Percentiles rank a stretch among this genome's conserved stretches.
Conservation (phyloP, 129 eudicot species). For the Tagetes erecta region DNA sequence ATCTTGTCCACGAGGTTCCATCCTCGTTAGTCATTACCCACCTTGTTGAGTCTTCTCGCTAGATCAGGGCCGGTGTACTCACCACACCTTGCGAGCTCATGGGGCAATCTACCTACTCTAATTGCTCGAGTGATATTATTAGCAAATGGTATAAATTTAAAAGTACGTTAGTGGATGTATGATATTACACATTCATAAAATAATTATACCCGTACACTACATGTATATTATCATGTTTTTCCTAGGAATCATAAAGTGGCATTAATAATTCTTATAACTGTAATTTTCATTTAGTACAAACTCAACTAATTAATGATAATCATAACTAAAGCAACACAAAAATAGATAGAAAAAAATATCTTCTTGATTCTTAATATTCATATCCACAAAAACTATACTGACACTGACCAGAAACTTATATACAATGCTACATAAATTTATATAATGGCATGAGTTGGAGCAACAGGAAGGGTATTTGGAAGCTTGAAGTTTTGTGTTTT, state of each 20-base stretch:
- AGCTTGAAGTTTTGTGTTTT: conserved; percentile 50
- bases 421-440: conserved; percentile 10
- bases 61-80: no score
- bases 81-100: no score
- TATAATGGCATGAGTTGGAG: conserved; percentile 26
- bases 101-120: no score
- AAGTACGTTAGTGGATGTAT: no score
- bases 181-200: no score
- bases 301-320: background rate
- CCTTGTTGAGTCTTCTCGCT: no score
- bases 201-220: no score
- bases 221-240: no score
- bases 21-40: no score
- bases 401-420: background rate
- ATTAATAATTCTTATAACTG: background rate
- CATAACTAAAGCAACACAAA: background rate
- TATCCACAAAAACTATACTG: conserved; percentile 4
- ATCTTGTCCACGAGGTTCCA: no score
- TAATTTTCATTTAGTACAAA: background rate
- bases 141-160: no score
- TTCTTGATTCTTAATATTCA: conserved; percentile 19
- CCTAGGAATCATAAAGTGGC: background rate
- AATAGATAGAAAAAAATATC: background rate
- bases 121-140: no score
- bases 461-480: conserved; percentile 48